Evolutionary conservation across 1,139 yeast genomes (phyloP).

Genomic region (Pichia sp.): DNA sequence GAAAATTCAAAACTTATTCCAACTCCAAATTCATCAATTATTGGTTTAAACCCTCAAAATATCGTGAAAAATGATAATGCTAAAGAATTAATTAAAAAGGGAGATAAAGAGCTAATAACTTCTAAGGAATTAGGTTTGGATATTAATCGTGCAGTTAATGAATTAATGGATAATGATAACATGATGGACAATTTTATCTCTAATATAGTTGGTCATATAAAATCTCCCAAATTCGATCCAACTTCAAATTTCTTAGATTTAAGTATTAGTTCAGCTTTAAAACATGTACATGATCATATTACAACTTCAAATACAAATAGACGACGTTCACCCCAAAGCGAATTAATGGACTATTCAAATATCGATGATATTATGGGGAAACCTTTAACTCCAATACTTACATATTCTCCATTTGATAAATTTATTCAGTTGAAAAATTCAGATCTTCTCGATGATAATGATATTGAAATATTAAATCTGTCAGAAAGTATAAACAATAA

Average conservation of each 20-base stretch:
- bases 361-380: too few species aligned
- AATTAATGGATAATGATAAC: slow-evolving; percentile 7
- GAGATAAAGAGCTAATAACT: too few species aligned
- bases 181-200: slow-evolving; percentile 10
- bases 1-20: too few species aligned
- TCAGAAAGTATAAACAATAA: background rate
- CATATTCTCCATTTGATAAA: slow-evolving; percentile 1
- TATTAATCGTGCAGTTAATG: slow-evolving; percentile 10
- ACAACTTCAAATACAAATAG: too few species aligned
- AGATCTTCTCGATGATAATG: background rate
- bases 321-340: too few species aligned
- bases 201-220: slow-evolving; percentile 18
- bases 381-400: background rate
- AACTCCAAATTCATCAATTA: too few species aligned
- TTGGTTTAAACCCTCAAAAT: too few species aligned
- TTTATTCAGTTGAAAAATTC: slow-evolving; percentile 1
- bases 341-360: too few species aligned
- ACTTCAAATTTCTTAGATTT: slow-evolving; percentile 13
- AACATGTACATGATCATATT: slow-evolving; percentile 4
- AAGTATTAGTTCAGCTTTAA: slow-evolving; percentile 11
- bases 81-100: too few species aligned
- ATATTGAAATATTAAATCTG: too few species aligned
- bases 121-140: too few species aligned
- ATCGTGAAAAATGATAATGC: too few species aligned
- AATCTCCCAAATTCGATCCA: slow-evolving; percentile 22